A percentile compares a stretch with the other conserved stretches of the same genome.
Conservation (phyloP, 2,329 filamentous ascomycete genomes). For the Furcasterigmium furcatum region DNA sequence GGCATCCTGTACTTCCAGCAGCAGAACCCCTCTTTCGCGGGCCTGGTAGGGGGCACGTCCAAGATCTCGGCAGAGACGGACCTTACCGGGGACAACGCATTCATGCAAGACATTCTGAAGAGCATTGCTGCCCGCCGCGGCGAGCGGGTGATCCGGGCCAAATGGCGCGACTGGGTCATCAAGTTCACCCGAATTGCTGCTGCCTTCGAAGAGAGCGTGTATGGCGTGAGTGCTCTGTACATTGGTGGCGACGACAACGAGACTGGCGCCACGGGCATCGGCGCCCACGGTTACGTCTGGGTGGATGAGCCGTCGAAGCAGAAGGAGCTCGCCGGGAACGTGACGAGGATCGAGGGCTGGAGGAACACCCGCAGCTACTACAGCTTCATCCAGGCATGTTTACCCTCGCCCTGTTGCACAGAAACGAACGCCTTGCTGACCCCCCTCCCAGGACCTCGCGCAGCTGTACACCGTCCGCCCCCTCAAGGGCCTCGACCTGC, state of each 20-base stretch:
- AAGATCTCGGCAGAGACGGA: conserved; percentile 48
- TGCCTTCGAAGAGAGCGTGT: conserved; percentile 93
- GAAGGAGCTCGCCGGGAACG: conserved; percentile 86
- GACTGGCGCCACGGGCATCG: conserved; percentile 51
- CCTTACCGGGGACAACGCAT: conserved; percentile 80
- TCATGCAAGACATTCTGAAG: conserved; percentile 81
- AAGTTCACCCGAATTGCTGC: conserved; percentile 92
- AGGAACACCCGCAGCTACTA: conserved; percentile 93
- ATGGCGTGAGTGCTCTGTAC: conserved; percentile 85
- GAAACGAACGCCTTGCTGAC: conserved; percentile 7
- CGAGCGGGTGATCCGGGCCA: conserved; percentile 84
- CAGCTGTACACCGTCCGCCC: conserved; percentile 63
- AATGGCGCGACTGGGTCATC: conserved; percentile 92
- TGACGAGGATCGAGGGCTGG: conserved; percentile 94
- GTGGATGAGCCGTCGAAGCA: conserved; percentile 75
- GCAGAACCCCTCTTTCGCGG: conserved; percentile 59
- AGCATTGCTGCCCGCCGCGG: conserved; percentile 85
- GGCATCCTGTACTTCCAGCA: conserved; percentile 86
- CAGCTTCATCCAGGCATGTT: conserved; percentile 78
- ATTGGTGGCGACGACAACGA: conserved; percentile 75
- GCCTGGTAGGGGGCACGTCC: conserved; percentile 38
- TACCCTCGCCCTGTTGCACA: not conserved
- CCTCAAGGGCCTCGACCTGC: conserved; percentile 78
- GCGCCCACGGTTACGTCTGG: conserved; percentile 95
- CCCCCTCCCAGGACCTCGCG: conserved; percentile 53